Percentiles rank a stretch among this genome's conserved stretches.
Conservation (phyloP, 1,284 basidiomycete species). For the Cutaneotrichosporon dermatis region DNA sequence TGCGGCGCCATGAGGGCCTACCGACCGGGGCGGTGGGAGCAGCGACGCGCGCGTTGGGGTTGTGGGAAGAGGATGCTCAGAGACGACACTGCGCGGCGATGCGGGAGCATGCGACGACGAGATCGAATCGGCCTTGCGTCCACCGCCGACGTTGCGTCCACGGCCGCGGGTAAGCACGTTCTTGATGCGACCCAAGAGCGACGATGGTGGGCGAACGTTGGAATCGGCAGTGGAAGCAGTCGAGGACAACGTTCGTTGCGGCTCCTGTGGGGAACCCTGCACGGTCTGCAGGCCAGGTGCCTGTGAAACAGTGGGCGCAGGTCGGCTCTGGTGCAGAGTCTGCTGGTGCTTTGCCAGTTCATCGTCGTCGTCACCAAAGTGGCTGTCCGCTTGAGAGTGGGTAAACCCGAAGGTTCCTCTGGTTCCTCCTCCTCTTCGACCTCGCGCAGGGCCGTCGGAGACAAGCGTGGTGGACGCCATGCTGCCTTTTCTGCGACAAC, state of each 20-base stretch:
- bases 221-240: not conserved
- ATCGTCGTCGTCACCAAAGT: constrained; percentile 20
- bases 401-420: constrained; percentile 10
- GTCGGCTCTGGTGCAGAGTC: not conserved
- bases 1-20: constrained; percentile 2
- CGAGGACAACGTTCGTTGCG: constrained; percentile 1
- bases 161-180: constrained; percentile 7
- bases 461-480: constrained; percentile 17
- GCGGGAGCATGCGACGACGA: not conserved
- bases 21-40: constrained; percentile 1
- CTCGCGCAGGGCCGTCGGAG: constrained; percentile 14
- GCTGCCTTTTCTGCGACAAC: constrained; percentile 12
- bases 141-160: not conserved
- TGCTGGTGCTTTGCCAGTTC: not conserved
- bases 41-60: constrained; percentile 5
- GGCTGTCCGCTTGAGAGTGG: constrained; percentile 14
- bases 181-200: constrained; percentile 17
- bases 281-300: constrained; percentile 9
- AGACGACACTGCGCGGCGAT: constrained; percentile 17
- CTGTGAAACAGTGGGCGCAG: constrained; percentile 3
- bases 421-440: constrained; percentile 22
- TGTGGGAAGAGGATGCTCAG: constrained; percentile 9
- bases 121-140: not conserved
- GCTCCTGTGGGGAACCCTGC: constrained; percentile 7
- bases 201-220: not conserved